Conservation (phyloP, 148 eudicot species). For the Rhododendron vialii region DNA sequence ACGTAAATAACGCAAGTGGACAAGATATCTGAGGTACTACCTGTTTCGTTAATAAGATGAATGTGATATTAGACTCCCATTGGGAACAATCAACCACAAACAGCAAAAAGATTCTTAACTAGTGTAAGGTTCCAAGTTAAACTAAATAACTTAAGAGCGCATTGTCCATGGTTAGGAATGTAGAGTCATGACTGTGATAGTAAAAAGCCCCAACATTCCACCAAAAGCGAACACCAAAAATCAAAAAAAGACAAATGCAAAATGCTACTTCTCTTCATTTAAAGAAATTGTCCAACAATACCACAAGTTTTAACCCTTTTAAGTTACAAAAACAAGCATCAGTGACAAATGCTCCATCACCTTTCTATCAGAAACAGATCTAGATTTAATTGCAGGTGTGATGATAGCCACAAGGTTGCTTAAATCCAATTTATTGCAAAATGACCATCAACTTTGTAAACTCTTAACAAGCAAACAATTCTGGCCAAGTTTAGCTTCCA, state of each 20-base stretch:
- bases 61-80: neutral
- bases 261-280: neutral
- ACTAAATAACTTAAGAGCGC: neutral
- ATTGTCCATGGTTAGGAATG: neutral
- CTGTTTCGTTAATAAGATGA: conserved; percentile 27
- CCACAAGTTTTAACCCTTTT: neutral
- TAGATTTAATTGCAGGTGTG: neutral
- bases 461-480: neutral
- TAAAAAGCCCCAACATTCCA: neutral
- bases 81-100: neutral
- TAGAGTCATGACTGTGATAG: neutral
- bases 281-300: neutral
- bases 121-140: neutral
- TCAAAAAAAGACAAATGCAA: neutral
- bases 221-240: neutral
- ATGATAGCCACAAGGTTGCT: neutral
- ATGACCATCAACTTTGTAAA: neutral
- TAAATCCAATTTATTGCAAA: neutral
- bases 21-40: conserved; percentile 82
- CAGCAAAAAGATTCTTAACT: neutral
- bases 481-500: neutral
- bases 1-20: conserved; percentile 81
- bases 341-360: neutral
- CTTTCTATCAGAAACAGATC: neutral
- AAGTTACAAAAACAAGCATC: neutral